Base-by-base conservation (phyloP, 2,329 filamentous ascomycete genomes). In the Didymellaceae sp. region DNA sequence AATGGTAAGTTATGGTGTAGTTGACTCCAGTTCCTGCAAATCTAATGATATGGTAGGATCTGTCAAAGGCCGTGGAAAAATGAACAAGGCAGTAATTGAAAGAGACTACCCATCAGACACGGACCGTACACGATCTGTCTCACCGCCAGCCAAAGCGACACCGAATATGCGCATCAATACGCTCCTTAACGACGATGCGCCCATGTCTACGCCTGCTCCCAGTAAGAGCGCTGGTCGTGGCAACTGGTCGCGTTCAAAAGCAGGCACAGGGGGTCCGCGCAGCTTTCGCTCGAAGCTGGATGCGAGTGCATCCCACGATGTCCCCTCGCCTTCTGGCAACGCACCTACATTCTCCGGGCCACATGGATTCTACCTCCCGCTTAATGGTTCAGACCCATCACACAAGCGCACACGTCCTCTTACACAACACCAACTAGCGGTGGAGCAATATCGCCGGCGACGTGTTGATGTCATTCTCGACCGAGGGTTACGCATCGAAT, bases 381-480 rank as follows among this genome's bases (percentile, higher is more conserved):
- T 80, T 16, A 77, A 82, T 11, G 85, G 86, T 25, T 68, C 70
- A 5, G 71, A 74, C 51, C 62, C 69, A 40, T 58, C 62, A 13
- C 73, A 75, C 58, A 78, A 79, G 55, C 75, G 91, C 66, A 85
- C 87, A 7, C 82, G 90, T 1, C 89, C 89, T 2, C 83, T 90
- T 0, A 94, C 90, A 0, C 88, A 89, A 26, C 90, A 94, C 71
- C 90, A 94, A 72, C 78, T 91, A 30, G 89, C 89, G 0, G 88
- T 94, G 1, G 89, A 91, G 70, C 83, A 86, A 46, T 91, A 92
- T 71, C 81, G 90, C 14, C 88, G 85, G 54, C 85, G 90, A 64
- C 85, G 89, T 5, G 89, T 93, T n/a, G 87, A 91, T 64, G 87
- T 91, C 63, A 89, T 91, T 42, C 82, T 94, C 13, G 87, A 90